Evolutionary conservation across 257 asterid genomes (phyloP).

Genomic region (Thymus quinquecostatus): DNA sequence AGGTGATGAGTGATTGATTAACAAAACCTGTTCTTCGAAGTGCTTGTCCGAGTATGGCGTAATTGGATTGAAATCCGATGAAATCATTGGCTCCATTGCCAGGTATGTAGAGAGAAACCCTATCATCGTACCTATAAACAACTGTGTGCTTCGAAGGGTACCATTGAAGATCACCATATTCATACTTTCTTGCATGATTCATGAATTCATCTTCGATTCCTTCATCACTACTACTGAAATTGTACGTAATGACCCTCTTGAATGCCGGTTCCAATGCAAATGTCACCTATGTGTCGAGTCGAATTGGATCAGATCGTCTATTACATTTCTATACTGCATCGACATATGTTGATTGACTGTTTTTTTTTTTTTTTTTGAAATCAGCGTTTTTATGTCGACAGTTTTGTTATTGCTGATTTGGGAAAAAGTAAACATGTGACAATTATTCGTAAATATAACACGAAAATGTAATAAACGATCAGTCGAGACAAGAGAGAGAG

Average conservation of each 20-base stretch:
- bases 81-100: slow-evolving; percentile 84
- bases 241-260: slow-evolving; percentile 65
- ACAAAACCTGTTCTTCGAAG: slow-evolving; percentile 61
- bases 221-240: slow-evolving; percentile 63
- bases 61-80: slow-evolving; percentile 79
- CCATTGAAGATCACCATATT: slow-evolving; percentile 92
- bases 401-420: no score
- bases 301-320: no score
- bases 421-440: no score
- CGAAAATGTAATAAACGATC: no score
- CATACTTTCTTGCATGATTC: slow-evolving; percentile 62
- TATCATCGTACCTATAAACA: slow-evolving; percentile 69
- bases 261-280: slow-evolving; percentile 65
- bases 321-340: no score
- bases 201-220: slow-evolving; percentile 55
- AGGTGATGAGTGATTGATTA: not conserved
- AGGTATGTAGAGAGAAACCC: slow-evolving; percentile 51
- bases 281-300: slow-evolving; percentile 49
- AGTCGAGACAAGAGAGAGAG: no score
- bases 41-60: slow-evolving; percentile 44
- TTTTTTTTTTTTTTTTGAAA: no score
- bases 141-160: slow-evolving; percentile 78
- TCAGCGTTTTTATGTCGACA: no score
- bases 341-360: no score
- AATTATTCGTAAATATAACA: no score